Evolutionary conservation across 1,284 basidiomycete species (phyloP).

Genomic region (Cutaneotrichosporon dermatis): DNA sequence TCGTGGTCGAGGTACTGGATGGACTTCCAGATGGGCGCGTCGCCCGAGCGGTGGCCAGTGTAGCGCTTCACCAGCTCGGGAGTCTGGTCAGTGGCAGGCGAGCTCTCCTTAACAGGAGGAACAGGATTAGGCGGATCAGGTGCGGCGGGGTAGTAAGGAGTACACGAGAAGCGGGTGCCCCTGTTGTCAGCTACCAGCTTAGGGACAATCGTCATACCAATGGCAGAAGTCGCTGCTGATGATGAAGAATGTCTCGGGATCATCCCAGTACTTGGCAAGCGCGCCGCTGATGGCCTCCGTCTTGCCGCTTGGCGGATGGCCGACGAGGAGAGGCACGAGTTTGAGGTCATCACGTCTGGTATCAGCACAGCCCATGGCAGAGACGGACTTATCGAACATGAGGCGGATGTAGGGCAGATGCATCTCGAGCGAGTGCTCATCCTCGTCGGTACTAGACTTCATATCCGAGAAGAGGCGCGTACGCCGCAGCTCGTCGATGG

Average conservation of each 20-base stretch:
- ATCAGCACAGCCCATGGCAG: background rate
- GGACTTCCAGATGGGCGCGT: conserved; percentile 64
- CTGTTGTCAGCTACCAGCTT: conserved; percentile 50
- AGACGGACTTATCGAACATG: conserved; percentile 68
- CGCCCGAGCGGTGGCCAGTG: conserved; percentile 52
- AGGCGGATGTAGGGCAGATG: conserved; percentile 90
- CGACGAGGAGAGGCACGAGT: conserved; percentile 89
- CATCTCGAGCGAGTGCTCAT: conserved; percentile 98
- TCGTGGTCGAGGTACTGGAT: conserved; percentile 52
- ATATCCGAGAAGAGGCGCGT: conserved; percentile 72
- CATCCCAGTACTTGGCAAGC: conserved; percentile 72
- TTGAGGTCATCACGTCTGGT: conserved; percentile 58
- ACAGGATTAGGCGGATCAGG: conserved; percentile 53
- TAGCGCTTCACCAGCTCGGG: conserved; percentile 31
- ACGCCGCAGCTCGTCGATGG: conserved; percentile 61
- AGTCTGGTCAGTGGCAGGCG: conserved; percentile 25
- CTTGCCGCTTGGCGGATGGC: conserved; percentile 62
- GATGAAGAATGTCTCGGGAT: conserved; percentile 77
- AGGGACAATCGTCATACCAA: conserved; percentile 59
- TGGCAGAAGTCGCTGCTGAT: conserved; percentile 97
- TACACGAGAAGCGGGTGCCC: conserved; percentile 86
- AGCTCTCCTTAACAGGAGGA: conserved; percentile 41
- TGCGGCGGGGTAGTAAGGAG: conserved; percentile 75
- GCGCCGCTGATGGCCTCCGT: conserved; percentile 64
- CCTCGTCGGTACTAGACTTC: conserved; percentile 69